Evolutionary conservation across 169 alveolate genomes (phyloP).

Genomic region (Besnoitia besnoiti): DNA sequence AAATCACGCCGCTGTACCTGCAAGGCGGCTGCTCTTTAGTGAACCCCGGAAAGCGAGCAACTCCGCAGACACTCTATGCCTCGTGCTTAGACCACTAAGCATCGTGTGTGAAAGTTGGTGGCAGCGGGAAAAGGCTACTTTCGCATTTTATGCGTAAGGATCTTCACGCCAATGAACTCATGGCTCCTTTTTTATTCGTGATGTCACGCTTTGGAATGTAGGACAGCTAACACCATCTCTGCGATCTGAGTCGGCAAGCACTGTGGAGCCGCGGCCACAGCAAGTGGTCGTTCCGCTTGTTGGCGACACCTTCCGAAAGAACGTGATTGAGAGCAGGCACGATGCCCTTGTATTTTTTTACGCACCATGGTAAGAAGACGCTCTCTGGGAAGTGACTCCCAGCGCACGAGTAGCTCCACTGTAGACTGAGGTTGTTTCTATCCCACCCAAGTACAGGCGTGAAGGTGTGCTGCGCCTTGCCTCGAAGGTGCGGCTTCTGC

Average conservation of each 20-base stretch:
- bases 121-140: too few relatives aligned
- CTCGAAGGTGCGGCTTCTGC: constrained; percentile 43
- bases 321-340: constrained; percentile 25
- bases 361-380: constrained; percentile 39
- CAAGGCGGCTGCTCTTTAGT: too few relatives aligned
- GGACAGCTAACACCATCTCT: background rate
- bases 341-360: constrained; percentile 25
- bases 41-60: too few relatives aligned
- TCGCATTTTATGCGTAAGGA: too few relatives aligned
- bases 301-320: background rate
- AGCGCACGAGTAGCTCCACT: background rate
- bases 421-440: background rate
- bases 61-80: too few relatives aligned
- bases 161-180: too few relatives aligned
- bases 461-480: background rate
- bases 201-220: background rate
- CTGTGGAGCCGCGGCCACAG: background rate
- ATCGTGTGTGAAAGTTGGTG: too few relatives aligned
- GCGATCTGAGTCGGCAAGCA: constrained; percentile 19
- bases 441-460: background rate
- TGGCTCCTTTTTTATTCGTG: too few relatives aligned
- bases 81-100: too few relatives aligned
- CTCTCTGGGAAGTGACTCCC: background rate
- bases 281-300: constrained; percentile 6
- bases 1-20: too few relatives aligned